Percentiles rank a stretch among this genome's conserved stretches.
Evolutionary conservation across 495 filamentous ascomycete genomes (phyloP).

Genomic region (Copromyces sp.): DNA sequence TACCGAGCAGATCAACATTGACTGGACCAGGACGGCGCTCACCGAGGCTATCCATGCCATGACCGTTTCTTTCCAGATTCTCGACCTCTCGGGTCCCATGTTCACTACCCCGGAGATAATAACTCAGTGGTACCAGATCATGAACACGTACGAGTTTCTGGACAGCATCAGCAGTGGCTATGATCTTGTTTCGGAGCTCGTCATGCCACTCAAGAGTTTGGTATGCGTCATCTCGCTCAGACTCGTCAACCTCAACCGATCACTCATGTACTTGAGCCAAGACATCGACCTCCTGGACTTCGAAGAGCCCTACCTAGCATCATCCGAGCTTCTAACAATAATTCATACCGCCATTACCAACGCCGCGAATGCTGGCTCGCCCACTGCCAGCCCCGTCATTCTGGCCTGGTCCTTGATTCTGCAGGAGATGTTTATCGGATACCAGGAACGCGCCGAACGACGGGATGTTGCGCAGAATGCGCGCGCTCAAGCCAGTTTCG

Average conservation of each 20-base stretch:
- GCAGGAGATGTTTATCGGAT: conserved; percentile 53
- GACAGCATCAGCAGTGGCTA: conserved; percentile 30
- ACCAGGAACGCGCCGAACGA: conserved; percentile 45
- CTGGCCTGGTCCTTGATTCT: conserved; percentile 71
- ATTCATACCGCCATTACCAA: conserved; percentile 52
- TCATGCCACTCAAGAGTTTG: conserved; percentile 54
- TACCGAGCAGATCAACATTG: conserved; percentile 43
- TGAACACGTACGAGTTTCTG: conserved; percentile 55
- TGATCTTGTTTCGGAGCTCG: conserved; percentile 41
- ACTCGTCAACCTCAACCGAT: conserved; percentile 55
- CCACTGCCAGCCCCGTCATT: conserved; percentile 52
- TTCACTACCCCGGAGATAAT: conserved; percentile 50
- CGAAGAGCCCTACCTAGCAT: conserved; percentile 50
- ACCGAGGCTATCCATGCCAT: conserved; percentile 63
- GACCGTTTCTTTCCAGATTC: conserved; percentile 59
- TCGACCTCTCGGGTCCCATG: conserved; percentile 45
- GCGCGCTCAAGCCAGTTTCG: conserved; percentile 46
- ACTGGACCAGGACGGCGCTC: conserved; percentile 53
- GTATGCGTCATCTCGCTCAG: conserved; percentile 62
- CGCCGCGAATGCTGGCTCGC: conserved; percentile 35
- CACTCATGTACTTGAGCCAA: conserved; percentile 32
- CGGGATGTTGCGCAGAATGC: conserved; percentile 54
- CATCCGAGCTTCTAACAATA: conserved; percentile 48
- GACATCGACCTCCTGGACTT: conserved; percentile 30
- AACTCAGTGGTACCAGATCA: conserved; percentile 60